A percentile compares a stretch with the other conserved stretches of the same genome.
Conservation (phyloP, 2,329 filamentous ascomycete species). For the Botrytis pseudocinerea region DNA sequence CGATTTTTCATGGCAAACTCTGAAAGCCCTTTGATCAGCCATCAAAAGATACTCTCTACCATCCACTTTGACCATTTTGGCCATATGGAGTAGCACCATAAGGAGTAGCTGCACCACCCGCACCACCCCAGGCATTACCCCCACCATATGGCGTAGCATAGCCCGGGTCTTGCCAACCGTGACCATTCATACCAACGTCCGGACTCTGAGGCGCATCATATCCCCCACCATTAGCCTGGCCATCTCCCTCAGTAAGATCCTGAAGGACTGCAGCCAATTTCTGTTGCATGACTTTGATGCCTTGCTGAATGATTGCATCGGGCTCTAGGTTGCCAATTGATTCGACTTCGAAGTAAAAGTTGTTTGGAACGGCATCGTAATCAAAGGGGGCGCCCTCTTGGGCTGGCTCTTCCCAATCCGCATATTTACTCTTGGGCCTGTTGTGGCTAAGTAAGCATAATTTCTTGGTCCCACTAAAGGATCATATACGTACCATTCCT, state of each 20-base stretch:
- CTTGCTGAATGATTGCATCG: constrained; percentile 83
- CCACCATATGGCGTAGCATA: constrained; percentile 70
- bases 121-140: constrained; percentile 66
- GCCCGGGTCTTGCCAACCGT: constrained; percentile 60
- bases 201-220: constrained; percentile 64
- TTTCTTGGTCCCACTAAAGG: constrained; percentile 19
- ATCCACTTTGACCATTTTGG: constrained; percentile 39
- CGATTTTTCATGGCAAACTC: not conserved
- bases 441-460: constrained; percentile 25
- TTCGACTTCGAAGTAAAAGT: constrained; percentile 95
- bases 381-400: constrained; percentile 86
- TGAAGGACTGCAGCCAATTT: constrained; percentile 83
- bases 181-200: constrained; percentile 55
- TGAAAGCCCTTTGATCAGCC: not conserved
- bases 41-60: constrained; percentile 23
- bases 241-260: constrained; percentile 58
- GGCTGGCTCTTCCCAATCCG: constrained; percentile 74
- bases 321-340: constrained; percentile 84
- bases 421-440: constrained; percentile 81
- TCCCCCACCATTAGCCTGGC: constrained; percentile 51
- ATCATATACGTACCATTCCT: constrained; percentile 71
- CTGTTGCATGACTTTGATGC: constrained; percentile 83
- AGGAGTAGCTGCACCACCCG: constrained; percentile 53
- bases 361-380: constrained; percentile 79
- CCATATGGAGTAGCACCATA: constrained; percentile 64